A percentile compares a stretch with the other conserved stretches of the same genome.
Evolutionary conservation across 805 yeast genomes (phyloP).

Genomic region (Pichia manshurica): DNA sequence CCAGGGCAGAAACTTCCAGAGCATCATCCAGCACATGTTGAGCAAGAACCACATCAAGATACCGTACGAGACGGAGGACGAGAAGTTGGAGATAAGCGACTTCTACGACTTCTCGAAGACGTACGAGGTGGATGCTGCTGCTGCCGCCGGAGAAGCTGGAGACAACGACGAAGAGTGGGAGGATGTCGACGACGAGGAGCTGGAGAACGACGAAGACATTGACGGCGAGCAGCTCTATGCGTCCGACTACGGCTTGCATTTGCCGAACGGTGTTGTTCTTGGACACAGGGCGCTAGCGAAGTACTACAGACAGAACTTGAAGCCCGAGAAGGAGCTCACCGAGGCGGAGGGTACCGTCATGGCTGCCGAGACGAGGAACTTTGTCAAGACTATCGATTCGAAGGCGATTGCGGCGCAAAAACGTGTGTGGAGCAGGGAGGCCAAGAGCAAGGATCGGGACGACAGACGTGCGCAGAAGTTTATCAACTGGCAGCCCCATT

Average conservation of each 20-base stretch:
- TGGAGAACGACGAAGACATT: slow-evolving; percentile 29
- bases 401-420: slow-evolving; percentile 38
- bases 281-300: slow-evolving; percentile 78
- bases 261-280: slow-evolving; percentile 72
- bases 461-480: slow-evolving; percentile 56
- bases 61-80: slow-evolving; percentile 80
- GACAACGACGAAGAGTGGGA: slow-evolving; percentile 34
- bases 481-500: slow-evolving; percentile 80
- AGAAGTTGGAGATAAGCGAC: slow-evolving; percentile 66
- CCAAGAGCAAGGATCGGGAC: slow-evolving; percentile 43
- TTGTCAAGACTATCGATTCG: slow-evolving; percentile 35
- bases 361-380: slow-evolving; percentile 65
- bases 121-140: slow-evolving; percentile 35
- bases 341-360: slow-evolving; percentile 74
- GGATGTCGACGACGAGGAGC: slow-evolving; percentile 32
- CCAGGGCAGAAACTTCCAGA: slow-evolving; percentile 78
- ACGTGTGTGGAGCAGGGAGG: slow-evolving; percentile 59
- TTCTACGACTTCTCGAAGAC: slow-evolving; percentile 81
- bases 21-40: slow-evolving; percentile 83
- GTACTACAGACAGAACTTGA: slow-evolving; percentile 61
- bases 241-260: slow-evolving; percentile 55
- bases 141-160: slow-evolving; percentile 30
- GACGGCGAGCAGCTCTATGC: slow-evolving; percentile 29
- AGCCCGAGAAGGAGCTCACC: slow-evolving; percentile 42
- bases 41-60: slow-evolving; percentile 82